Percentiles rank a stretch among this genome's conserved stretches.
Conservation (phyloP, 2,329 filamentous ascomycete species). For the Penicillium glabrum region DNA sequence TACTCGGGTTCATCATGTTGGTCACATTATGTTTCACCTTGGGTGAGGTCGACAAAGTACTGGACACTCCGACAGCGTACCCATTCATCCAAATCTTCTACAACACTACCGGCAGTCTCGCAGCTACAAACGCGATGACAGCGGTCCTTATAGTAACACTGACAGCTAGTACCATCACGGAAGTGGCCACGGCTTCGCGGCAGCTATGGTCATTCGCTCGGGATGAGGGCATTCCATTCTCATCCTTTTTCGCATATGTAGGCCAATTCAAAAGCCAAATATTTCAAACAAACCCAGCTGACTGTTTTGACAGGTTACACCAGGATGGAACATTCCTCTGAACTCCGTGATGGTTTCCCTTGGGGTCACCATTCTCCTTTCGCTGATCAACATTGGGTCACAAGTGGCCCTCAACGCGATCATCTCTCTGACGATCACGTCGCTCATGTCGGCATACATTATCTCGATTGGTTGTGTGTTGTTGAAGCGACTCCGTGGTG, state of each 20-base stretch:
- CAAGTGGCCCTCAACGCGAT: constrained; percentile 45
- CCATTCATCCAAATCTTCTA: constrained; percentile 62
- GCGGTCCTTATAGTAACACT: constrained; percentile 52
- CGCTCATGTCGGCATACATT: constrained; percentile 45
- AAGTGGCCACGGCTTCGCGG: constrained; percentile 58
- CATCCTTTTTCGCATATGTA: constrained; percentile 39
- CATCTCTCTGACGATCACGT: constrained; percentile 43
- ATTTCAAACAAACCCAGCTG: constrained; percentile 3
- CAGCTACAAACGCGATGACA: constrained; percentile 53
- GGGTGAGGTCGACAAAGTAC: constrained; percentile 47
- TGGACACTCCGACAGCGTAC: constrained; percentile 50
- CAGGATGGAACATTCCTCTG: constrained; percentile 45
- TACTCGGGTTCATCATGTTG: constrained; percentile 58
- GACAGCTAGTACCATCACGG: constrained; percentile 52
- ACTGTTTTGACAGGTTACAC: constrained; percentile 31
- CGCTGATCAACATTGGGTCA: constrained; percentile 55
- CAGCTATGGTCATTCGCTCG: constrained; percentile 57
- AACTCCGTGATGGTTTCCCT: constrained; percentile 50
- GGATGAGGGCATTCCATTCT: constrained; percentile 43
- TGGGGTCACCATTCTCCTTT: constrained; percentile 45
- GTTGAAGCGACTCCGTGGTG: constrained; percentile 42
- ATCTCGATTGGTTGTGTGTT: constrained; percentile 50
- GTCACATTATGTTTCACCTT: constrained; percentile 57
- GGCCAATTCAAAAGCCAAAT: constrained; percentile 3
- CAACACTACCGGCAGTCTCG: constrained; percentile 50